Percentiles rank a stretch among this genome's conserved stretches.
Conservation (phyloP, 345 rosid genomes). For the Salix udensis region DNA sequence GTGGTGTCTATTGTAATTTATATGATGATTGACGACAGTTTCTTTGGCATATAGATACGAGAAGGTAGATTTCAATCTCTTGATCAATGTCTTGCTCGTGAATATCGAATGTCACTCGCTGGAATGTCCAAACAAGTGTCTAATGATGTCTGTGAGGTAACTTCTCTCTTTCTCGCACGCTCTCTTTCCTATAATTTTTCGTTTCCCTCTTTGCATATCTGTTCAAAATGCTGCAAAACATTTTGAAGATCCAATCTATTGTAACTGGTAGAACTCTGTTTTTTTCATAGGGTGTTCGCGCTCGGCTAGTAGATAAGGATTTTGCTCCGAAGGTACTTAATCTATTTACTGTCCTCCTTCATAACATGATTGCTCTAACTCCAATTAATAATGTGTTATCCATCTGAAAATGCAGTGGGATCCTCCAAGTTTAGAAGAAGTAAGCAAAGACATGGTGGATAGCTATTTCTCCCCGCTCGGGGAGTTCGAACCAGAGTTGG, state of each 20-base stretch:
- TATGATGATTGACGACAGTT: background rate
- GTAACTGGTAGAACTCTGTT: background rate
- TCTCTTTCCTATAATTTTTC: background rate
- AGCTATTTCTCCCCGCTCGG: conserved; percentile 36
- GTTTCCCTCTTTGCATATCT: background rate
- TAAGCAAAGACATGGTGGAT: conserved; percentile 60
- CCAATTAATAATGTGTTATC: background rate
- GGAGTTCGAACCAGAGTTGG: conserved; percentile 42
- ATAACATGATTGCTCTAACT: background rate
- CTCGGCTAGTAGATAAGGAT: conserved; percentile 76
- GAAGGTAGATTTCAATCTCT: conserved; percentile 90
- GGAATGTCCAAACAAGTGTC: conserved; percentile 58
- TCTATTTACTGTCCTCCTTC: background rate
- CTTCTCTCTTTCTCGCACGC: background rate
- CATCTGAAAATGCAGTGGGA: conserved; percentile 48
- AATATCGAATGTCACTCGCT: conserved; percentile 59
- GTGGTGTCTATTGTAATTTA: conserved; percentile 7
- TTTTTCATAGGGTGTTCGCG: conserved; percentile 65
- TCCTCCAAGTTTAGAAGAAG: conserved; percentile 50
- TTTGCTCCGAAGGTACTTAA: conserved; percentile 79
- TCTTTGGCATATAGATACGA: conserved; percentile 45
- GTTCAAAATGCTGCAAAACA: background rate
- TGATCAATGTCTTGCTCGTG: conserved; percentile 81
- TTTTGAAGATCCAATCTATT: background rate
- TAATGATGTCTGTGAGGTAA: conserved; percentile 77